A percentile compares a stretch with the other conserved stretches of the same genome.
These are phyloP conservation scores for Coccomyxa sp. DNA, from an alignment of 139 green algal species.

Conservation along the genomic window DNA sequence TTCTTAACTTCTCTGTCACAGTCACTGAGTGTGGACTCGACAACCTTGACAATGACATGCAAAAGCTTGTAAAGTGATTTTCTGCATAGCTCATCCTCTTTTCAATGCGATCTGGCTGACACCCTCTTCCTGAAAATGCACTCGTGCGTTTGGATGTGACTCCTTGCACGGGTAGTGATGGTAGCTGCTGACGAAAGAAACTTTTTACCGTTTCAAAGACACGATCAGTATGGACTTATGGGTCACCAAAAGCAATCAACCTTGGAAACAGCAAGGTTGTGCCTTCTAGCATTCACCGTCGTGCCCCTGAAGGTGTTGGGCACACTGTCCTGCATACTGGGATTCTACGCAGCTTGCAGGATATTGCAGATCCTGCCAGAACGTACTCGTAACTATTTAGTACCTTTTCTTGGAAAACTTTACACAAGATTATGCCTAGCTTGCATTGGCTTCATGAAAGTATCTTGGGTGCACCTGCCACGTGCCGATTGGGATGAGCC, in stretches of 20 bases:
- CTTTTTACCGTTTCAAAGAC: not conserved
- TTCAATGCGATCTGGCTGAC: too few species aligned
- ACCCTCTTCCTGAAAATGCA: too few species aligned
- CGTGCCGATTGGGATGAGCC: slow-evolving; percentile 23
- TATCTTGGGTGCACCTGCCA: slow-evolving; percentile 32
- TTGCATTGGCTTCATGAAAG: slow-evolving; percentile 61
- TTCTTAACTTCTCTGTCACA: too few species aligned
- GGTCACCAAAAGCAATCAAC: slow-evolving; percentile 1
- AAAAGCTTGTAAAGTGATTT: too few species aligned
- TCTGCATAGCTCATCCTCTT: too few species aligned
- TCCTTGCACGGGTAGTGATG: too few species aligned
- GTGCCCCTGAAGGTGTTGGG: slow-evolving; percentile 48
- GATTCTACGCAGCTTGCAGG: slow-evolving; percentile 42
- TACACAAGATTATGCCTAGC: slow-evolving; percentile 58
- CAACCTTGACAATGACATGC: too few species aligned
- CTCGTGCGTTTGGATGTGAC: too few species aligned
- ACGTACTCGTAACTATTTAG: slow-evolving; percentile 5
- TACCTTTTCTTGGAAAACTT: slow-evolving; percentile 42
- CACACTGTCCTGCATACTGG: slow-evolving; percentile 29
- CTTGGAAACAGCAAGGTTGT: slow-evolving; percentile 26
- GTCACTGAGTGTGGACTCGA: too few species aligned
- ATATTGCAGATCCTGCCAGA: slow-evolving; percentile 26
- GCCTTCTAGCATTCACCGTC: slow-evolving; percentile 35
- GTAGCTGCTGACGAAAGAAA: too few species aligned
- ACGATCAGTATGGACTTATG: not conserved